Evolutionary conservation across 495 filamentous ascomycete genomes (phyloP).

Genomic region (Platismatia glauca): DNA sequence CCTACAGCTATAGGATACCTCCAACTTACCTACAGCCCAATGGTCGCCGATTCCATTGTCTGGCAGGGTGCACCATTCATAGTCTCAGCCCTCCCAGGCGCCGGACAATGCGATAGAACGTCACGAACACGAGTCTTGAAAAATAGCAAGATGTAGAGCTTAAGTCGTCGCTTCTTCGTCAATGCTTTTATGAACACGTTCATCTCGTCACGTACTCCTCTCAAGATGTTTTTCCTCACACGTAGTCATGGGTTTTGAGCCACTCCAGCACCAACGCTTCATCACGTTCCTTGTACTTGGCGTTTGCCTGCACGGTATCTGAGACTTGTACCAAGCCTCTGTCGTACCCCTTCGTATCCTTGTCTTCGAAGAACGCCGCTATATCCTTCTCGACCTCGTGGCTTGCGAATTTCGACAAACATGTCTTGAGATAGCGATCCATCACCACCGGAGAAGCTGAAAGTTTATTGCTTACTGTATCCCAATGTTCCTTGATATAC

Average conservation of each 20-base stretch:
- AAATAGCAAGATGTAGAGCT: too few species aligned
- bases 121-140: too few species aligned
- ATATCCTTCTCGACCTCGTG: conserved; percentile 65
- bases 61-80: too few species aligned
- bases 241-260: conserved; percentile 57
- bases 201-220: neutral
- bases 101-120: too few species aligned
- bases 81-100: too few species aligned
- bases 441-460: conserved; percentile 75
- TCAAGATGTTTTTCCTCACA: neutral
- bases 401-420: conserved; percentile 68
- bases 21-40: too few species aligned
- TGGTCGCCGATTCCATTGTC: too few species aligned
- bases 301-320: conserved; percentile 71
- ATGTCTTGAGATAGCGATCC: conserved; percentile 74
- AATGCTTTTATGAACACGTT: neutral
- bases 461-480: conserved; percentile 53
- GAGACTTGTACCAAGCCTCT: conserved; percentile 67
- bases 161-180: too few species aligned
- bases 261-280: conserved; percentile 57
- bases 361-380: conserved; percentile 68
- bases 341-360: conserved; percentile 72
- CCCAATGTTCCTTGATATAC: conserved; percentile 76
- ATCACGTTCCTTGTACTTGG: conserved; percentile 69
- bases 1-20: neutral